Conservation (phyloP, 495 filamentous ascomycete species). For the Penicillium goetzii region DNA sequence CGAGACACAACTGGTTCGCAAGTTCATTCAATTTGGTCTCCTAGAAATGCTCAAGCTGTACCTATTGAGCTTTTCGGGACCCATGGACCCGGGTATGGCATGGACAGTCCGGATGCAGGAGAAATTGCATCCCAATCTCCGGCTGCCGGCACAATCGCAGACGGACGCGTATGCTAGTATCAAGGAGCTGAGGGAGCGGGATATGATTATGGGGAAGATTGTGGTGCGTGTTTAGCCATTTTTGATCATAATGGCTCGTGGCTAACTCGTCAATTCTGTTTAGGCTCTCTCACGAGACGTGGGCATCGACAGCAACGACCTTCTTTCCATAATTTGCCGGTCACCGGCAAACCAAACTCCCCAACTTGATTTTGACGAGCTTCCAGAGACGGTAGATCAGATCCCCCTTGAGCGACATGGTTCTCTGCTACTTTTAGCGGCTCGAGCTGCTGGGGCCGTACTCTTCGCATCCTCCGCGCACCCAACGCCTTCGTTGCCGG, state of each 20-base stretch:
- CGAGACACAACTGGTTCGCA: conserved; percentile 60
- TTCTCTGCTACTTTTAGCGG: conserved; percentile 61
- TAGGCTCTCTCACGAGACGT: conserved; percentile 76
- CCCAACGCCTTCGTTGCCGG: conserved; percentile 40
- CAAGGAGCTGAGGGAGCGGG: conserved; percentile 64
- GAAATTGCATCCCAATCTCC: conserved; percentile 59
- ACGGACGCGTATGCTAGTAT: conserved; percentile 64
- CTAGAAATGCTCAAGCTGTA: conserved; percentile 86
- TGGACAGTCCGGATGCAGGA: conserved; percentile 80
- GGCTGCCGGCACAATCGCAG: conserved; percentile 53
- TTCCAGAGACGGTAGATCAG: conserved; percentile 57
- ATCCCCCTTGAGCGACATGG: conserved; percentile 77
- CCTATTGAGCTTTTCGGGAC: conserved; percentile 58
- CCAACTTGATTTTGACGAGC: conserved; percentile 45
- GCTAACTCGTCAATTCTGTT: background rate
- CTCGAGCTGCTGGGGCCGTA: conserved; percentile 49
- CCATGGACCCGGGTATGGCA: conserved; percentile 67
- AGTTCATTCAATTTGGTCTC: conserved; percentile 81
- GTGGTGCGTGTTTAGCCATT: conserved; percentile 55
- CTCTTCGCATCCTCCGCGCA: conserved; percentile 39
- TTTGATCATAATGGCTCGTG: background rate
- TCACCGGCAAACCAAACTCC: conserved; percentile 40
- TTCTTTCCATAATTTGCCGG: conserved; percentile 49
- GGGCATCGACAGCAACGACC: conserved; percentile 56
- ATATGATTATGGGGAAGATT: conserved; percentile 76